Evolutionary conservation across 805 yeast genomes (phyloP), one percentile per base, ranked within the genome.

Genomic region (Wickerhamomyces xylosicus): DNA sequence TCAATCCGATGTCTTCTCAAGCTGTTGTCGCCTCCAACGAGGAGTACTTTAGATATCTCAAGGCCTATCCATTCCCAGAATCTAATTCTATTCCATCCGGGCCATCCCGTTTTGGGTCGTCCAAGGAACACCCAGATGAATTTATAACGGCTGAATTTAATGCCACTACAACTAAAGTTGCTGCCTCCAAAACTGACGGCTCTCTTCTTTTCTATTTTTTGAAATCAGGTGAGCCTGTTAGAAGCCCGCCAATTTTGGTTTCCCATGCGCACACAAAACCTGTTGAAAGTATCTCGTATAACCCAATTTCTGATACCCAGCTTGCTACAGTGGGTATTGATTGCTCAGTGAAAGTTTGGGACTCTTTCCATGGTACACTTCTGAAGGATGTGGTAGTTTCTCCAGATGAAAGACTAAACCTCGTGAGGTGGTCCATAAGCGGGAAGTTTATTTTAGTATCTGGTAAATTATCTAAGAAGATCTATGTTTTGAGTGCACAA

Each of bases 321-420:
- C 59, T 76, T 38, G 77, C 71, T 3, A 61, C 72, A 5, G 75
- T 70, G 28, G 75, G 75, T 5, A 47, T 62, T 21, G 81, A 73
- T 47, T 60, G 61, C 11, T 47, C 43, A 34, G 56, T 76, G 29
- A 68, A 69, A 45, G 43, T 72, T 21, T 71, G 79, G 79, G 69
- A 68, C 32, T 49, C 49, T 18, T 47, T 53, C 19, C 52, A 50
- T 27, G 72, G 71, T 8, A 47, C 47, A 14, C 39, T 58, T 14
- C 54, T 60, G 21, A 50, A 50, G 37, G 56, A 56, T 37, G 46
- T 68, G n/a, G 14, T 8, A 9, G 45, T 49, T 21, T 59, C 64
- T 2, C 56, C 41, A 34, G 46, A 38, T 36, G 41, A 33, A 31
- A 41, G 29, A 36, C 34, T 27, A 62, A 64, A 43, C 10, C 61